Evolutionary conservation across 805 yeast genomes (phyloP), one percentile per base, ranked within the genome.

Genomic region (Jamesozyma piceae): DNA sequence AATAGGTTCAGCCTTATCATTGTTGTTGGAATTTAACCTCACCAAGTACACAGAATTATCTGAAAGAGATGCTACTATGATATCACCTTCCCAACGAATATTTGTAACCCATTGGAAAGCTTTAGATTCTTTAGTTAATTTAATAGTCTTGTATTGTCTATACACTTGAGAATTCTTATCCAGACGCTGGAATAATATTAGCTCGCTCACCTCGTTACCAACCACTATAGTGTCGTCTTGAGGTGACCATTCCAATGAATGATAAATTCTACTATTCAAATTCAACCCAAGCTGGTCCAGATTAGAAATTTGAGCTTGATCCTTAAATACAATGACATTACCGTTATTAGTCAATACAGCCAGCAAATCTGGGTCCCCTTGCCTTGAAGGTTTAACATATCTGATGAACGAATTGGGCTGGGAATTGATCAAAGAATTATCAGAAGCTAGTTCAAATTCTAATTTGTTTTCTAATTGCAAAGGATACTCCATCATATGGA

Each of bases 331-430:
- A 5, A 51, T 42, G 5, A 59, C 55, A 38, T 58, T 57, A 3
- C 52, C 51, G 40, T 61, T 60, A 35, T 52, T 56, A 10, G 62
- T 61, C 34, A 60, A 29, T 1, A 55, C 51, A 5, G 63, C 62
- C 17, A 58, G 30, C 13, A 47, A 35, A 13, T 49, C 48, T 20
- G 43, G 44, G 19, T 45, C 44, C 29, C 41, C 43, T 4, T 34
- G 36, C n/a, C 52, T 57, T 3, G 58, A 53, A 13, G 57, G 54
- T 38, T 43, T 41, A 39, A 54, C 49, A 4, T 33, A 22, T 34
- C 50, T 52, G 1, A 53, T 49, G 35, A 33, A 52, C 2, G 63
- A 52, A 9, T 43, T 49, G 1, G 64, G 64, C 34, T 56, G 59
- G 2, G 63, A 49, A 38, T 56, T 59, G 6, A 62, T 43, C 28